A percentile compares a stretch with the other conserved stretches of the same genome.
Evolutionary conservation across 2,329 filamentous ascomycete species (phyloP).

Genomic region (Penicillium sp.): DNA sequence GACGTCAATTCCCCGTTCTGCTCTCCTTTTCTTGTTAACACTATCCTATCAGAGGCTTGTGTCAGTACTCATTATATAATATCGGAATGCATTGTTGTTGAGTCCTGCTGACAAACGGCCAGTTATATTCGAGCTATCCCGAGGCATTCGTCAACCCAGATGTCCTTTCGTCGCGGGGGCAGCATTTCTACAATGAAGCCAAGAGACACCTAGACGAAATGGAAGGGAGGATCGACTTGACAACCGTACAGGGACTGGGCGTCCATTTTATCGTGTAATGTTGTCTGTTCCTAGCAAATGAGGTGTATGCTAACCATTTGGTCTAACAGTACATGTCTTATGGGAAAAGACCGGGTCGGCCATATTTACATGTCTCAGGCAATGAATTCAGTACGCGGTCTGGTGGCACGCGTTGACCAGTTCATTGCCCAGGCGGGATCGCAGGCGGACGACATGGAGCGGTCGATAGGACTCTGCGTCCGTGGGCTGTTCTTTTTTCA

Average conservation of each 20-base stretch:
- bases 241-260: slow-evolving; percentile 25
- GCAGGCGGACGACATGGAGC: slow-evolving; percentile 3
- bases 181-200: slow-evolving; percentile 30
- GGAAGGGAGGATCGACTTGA: slow-evolving; percentile 21
- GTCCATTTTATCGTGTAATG: slow-evolving; percentile 18
- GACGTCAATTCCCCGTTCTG: slow-evolving; percentile 26
- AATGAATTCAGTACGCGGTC: slow-evolving; percentile 1
- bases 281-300: background rate
- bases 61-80: slow-evolving; percentile 20
- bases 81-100: background rate
- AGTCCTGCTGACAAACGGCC: background rate
- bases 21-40: slow-evolving; percentile 33
- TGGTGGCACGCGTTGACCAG: slow-evolving; percentile 3
- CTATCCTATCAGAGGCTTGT: slow-evolving; percentile 30
- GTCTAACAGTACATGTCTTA: slow-evolving; percentile 4
- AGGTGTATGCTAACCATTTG: background rate
- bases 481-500: slow-evolving; percentile 11
- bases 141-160: slow-evolving; percentile 24
- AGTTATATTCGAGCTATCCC: slow-evolving; percentile 24
- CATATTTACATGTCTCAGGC: slow-evolving; percentile 12
- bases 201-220: slow-evolving; percentile 25
- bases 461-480: slow-evolving; percentile 6
- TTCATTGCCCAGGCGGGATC: slow-evolving; percentile 9
- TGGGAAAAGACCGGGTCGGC: slow-evolving; percentile 14
- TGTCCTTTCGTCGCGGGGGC: slow-evolving; percentile 22